A percentile compares a stretch with the other conserved stretches of the same genome.
Evolutionary conservation across 2,329 filamentous ascomycete genomes (phyloP).

Genomic region (Beauveria sp.): DNA sequence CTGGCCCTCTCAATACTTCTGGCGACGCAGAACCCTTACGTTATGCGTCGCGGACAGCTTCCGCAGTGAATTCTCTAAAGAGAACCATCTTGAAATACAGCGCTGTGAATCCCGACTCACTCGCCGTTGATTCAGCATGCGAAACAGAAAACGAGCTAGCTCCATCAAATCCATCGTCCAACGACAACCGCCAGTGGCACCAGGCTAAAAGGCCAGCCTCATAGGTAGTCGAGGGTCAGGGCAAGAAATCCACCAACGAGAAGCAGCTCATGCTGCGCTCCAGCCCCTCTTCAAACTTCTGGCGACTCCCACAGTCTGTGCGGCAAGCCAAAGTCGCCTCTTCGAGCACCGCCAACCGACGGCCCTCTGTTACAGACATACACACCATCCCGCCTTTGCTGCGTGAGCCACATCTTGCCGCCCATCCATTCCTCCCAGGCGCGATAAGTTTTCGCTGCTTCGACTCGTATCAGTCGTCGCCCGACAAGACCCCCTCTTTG

Average conservation of each 20-base stretch:
- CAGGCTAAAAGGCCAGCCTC: background rate
- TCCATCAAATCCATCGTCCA: background rate
- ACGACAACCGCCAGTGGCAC: background rate
- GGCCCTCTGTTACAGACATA: conserved; percentile 8
- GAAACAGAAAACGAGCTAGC: background rate
- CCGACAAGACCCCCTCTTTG: background rate
- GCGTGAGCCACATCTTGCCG: background rate
- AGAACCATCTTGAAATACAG: too few relatives aligned
- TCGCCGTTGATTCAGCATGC: background rate
- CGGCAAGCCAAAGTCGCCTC: conserved; percentile 6
- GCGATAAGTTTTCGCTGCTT: conserved; percentile 4
- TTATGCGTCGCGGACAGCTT: background rate
- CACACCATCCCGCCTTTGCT: background rate
- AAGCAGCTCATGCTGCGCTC: background rate
- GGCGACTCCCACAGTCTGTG: conserved; percentile 4
- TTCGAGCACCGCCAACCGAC: conserved; percentile 4
- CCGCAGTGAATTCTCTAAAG: background rate
- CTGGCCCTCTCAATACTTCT: background rate
- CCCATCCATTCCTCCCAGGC: background rate
- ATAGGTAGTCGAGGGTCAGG: background rate
- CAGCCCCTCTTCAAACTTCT: conserved; percentile 5
- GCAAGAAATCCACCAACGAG: background rate
- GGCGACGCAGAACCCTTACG: background rate
- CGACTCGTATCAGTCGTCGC: conserved; percentile 1
- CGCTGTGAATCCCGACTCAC: background rate